phyloP scores from a whole-genome alignment of 2,329 filamentous ascomycete species.

The Teratosphaeria nubilosa region DNA sequence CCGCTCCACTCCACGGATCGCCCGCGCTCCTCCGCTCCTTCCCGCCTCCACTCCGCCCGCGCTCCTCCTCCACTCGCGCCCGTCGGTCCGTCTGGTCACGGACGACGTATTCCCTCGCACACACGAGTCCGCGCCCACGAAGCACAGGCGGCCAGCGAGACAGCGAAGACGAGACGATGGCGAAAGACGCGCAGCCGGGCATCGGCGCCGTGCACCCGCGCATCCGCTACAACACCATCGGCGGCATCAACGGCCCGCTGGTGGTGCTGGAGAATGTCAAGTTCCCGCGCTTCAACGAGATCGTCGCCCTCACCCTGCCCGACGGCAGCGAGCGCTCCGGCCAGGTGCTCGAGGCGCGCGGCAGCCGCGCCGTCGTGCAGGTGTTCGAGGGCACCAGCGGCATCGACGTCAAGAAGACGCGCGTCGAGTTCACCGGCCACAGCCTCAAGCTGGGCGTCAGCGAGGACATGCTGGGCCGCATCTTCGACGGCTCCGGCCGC shows the following conservation, averaged over 20 bases:
- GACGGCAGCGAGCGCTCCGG: slow-evolving; percentile 91
- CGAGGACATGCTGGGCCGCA: slow-evolving; percentile 97
- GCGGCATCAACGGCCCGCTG: slow-evolving; percentile 93
- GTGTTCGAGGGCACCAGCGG: slow-evolving; percentile 96
- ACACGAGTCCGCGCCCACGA: background rate
- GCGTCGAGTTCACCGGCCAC: slow-evolving; percentile 93
- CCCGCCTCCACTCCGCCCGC: background rate
- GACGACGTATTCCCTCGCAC: background rate
- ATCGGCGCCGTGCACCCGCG: slow-evolving; percentile 54
- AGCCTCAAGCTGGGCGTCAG: slow-evolving; percentile 98
- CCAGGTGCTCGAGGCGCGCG: slow-evolving; percentile 94
- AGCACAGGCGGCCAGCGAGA: background rate
- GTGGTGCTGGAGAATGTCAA: slow-evolving; percentile 99
- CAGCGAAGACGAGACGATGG: slow-evolving; percentile 14
- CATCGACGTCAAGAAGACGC: slow-evolving; percentile 98
- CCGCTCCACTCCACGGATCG: background rate
- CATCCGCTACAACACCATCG: slow-evolving; percentile 95
- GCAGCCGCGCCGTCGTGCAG: slow-evolving; percentile 90
- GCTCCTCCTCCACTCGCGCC: background rate
- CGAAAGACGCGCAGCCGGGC: slow-evolving; percentile 29
- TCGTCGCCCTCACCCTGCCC: slow-evolving; percentile 87
- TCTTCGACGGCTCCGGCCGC: slow-evolving; percentile 95
- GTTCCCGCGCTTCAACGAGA: slow-evolving; percentile 93
- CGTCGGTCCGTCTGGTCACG: background rate
- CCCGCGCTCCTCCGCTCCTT: background rate